phyloP scores from a whole-genome alignment of 345 rosid species.

The Cardamine occulta region DNA sequence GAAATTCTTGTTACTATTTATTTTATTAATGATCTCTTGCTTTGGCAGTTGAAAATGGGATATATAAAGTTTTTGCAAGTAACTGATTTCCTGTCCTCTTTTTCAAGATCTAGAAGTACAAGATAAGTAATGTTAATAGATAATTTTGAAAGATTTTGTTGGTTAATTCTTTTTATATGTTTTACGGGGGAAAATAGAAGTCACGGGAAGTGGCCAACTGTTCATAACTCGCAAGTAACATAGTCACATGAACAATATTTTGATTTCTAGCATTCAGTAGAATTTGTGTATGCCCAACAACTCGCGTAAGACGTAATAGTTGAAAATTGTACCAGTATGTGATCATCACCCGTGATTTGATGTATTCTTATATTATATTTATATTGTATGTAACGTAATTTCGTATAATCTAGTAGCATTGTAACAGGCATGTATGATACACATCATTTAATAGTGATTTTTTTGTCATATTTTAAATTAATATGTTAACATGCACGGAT shows the following conservation, averaged over 20 bases:
- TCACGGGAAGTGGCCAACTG: conserved; percentile 23
- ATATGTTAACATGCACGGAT: conserved; percentile 16
- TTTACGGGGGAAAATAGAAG: not conserved
- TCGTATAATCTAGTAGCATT: not conserved
- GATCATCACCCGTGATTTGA: conserved; percentile 37
- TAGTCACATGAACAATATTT: conserved; percentile 19
- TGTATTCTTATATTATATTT: conserved; percentile 13
- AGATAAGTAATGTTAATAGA: not conserved
- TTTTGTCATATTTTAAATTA: conserved; percentile 18
- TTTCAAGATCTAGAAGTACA: not conserved
- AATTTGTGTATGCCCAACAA: conserved; percentile 25
- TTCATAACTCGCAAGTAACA: conserved; percentile 10
- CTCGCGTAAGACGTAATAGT: conserved; percentile 13
- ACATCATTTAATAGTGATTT: not conserved
- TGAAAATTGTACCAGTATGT: conserved; percentile 17
- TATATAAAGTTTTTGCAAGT: not conserved
- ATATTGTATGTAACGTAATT: not conserved
- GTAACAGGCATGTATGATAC: not conserved
- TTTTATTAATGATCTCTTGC: conserved; percentile 27
- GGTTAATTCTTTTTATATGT: not conserved
- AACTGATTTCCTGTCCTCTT: conserved; percentile 28
- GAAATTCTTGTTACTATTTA: conserved; percentile 7
- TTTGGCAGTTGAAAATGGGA: conserved; percentile 31
- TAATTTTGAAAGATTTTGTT: not conserved
- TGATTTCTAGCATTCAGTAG: conserved; percentile 28